Evolutionary conservation across 139 green algal genomes (phyloP).

Genomic region (Volvox africanus): DNA sequence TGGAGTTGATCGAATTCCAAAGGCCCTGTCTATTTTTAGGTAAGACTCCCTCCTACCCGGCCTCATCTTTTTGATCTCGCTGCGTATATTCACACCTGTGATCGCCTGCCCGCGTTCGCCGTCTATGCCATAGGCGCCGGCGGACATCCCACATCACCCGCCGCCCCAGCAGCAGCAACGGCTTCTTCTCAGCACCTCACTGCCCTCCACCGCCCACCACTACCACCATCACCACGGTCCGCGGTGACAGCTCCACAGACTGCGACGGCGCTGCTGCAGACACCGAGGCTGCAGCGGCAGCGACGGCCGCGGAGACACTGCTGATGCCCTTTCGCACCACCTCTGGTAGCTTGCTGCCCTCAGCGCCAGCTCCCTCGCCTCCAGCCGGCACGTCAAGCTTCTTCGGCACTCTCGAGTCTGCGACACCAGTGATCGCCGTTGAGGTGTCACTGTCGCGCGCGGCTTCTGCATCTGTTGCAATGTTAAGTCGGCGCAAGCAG

Average conservation of each 20-base stretch:
- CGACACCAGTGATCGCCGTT: background rate
- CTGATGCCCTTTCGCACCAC: background rate
- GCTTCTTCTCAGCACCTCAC: background rate
- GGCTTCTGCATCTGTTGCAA: background rate
- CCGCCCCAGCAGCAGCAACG: background rate
- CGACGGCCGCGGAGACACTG: background rate
- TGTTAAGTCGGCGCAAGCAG: slow-evolving; percentile 24
- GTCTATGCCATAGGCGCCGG: background rate
- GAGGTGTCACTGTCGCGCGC: background rate
- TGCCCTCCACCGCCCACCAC: background rate
- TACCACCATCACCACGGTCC: background rate
- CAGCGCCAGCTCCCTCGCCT: background rate
- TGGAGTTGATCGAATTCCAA: background rate
- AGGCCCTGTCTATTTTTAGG: background rate
- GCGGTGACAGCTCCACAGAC: too few relatives aligned
- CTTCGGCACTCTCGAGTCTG: background rate
- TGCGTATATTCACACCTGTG: too few relatives aligned
- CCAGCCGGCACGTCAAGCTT: background rate
- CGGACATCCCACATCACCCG: background rate
- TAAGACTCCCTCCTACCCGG: background rate
- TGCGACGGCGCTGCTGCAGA: background rate
- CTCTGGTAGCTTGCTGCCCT: background rate
- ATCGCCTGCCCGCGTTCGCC: background rate
- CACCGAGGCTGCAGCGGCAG: background rate
- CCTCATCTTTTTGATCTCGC: background rate